A percentile compares a stretch with the other conserved stretches of the same genome.
Conservation (phyloP, 2,329 filamentous ascomycete species). For the Colletotrichum nymphaeae region DNA sequence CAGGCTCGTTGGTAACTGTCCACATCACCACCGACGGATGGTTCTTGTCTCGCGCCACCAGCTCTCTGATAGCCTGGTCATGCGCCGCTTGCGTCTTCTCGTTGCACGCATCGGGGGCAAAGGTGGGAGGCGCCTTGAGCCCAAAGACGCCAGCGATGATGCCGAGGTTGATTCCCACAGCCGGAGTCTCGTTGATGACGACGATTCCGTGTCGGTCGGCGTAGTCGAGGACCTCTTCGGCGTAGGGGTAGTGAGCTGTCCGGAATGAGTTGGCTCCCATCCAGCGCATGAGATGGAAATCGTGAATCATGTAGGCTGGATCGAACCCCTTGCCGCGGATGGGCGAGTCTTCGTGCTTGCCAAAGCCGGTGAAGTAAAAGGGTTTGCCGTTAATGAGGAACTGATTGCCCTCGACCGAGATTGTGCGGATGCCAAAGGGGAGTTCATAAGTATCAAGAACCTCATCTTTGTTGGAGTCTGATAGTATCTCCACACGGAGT, state of each 20-base stretch:
- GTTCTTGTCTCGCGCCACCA: conserved; percentile 42
- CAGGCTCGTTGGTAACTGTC: conserved; percentile 41
- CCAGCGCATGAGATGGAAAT: conserved; percentile 44
- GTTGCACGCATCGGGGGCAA: conserved; percentile 37
- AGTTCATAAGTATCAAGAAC: conserved; percentile 40
- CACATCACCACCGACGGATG: conserved; percentile 43
- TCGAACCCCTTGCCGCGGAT: conserved; percentile 45
- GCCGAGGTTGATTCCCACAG: conserved; percentile 41
- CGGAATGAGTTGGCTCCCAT: conserved; percentile 46
- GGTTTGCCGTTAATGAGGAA: conserved; percentile 44
- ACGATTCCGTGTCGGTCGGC: conserved; percentile 44
- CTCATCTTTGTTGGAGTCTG: not conserved
- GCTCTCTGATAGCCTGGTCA: conserved; percentile 39
- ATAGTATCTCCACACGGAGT: conserved; percentile 37
- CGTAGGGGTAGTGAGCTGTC: conserved; percentile 45
- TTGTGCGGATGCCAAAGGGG: conserved; percentile 38
- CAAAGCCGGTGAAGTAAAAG: conserved; percentile 46
- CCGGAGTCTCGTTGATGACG: conserved; percentile 43
- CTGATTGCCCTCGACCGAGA: conserved; percentile 37
- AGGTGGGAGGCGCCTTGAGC: conserved; percentile 27
- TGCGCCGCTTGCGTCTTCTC: conserved; percentile 37
- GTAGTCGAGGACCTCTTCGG: conserved; percentile 43
- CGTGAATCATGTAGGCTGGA: conserved; percentile 44
- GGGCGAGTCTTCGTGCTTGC: conserved; percentile 43
- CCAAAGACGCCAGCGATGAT: conserved; percentile 35